These are phyloP conservation scores for Pezicula carpinea DNA, from an alignment of 2,329 filamentous ascomycete species.

Conservation along the genomic window DNA sequence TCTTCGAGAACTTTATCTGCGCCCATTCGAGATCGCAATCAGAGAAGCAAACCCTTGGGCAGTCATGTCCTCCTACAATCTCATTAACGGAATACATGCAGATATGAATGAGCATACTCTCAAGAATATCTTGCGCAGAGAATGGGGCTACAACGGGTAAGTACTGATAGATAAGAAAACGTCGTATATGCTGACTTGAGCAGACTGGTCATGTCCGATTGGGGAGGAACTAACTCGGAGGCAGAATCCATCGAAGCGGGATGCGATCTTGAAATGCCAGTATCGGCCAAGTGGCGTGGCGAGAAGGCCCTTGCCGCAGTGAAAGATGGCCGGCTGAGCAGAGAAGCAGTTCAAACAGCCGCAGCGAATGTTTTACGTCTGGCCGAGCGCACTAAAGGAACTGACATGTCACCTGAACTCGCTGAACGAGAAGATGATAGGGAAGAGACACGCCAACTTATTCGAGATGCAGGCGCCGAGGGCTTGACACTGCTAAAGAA, in stretches of 20 bases:
- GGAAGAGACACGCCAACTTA: slow-evolving; percentile 53
- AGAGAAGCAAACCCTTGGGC: slow-evolving; percentile 66
- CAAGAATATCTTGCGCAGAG: slow-evolving; percentile 52
- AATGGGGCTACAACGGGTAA: slow-evolving; percentile 59
- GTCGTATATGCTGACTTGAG: slow-evolving; percentile 3
- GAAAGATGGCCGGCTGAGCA: slow-evolving; percentile 41
- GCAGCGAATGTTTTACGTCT: slow-evolving; percentile 56
- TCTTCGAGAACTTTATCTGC: slow-evolving; percentile 67
- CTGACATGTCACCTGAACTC: slow-evolving; percentile 51
- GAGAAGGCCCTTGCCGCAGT: slow-evolving; percentile 52
- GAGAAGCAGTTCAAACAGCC: slow-evolving; percentile 49
- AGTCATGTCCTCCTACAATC: slow-evolving; percentile 65
- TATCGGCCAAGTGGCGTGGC: slow-evolving; percentile 49
- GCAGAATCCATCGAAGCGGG: slow-evolving; percentile 51
- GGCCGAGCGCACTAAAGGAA: slow-evolving; percentile 57
- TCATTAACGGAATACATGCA: slow-evolving; percentile 59
- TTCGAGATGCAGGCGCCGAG: slow-evolving; percentile 56
- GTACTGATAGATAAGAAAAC: slow-evolving; percentile 8
- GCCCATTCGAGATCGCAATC: slow-evolving; percentile 69
- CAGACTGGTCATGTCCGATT: slow-evolving; percentile 54
- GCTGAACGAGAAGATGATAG: slow-evolving; percentile 52
- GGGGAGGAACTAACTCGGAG: slow-evolving; percentile 53
- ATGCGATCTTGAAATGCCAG: slow-evolving; percentile 55
- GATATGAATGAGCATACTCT: slow-evolving; percentile 52
- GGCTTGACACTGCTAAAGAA: slow-evolving; percentile 63